Evolutionary conservation across 2,329 filamentous ascomycete genomes (phyloP).

Genomic region (Cadophora gregata): DNA sequence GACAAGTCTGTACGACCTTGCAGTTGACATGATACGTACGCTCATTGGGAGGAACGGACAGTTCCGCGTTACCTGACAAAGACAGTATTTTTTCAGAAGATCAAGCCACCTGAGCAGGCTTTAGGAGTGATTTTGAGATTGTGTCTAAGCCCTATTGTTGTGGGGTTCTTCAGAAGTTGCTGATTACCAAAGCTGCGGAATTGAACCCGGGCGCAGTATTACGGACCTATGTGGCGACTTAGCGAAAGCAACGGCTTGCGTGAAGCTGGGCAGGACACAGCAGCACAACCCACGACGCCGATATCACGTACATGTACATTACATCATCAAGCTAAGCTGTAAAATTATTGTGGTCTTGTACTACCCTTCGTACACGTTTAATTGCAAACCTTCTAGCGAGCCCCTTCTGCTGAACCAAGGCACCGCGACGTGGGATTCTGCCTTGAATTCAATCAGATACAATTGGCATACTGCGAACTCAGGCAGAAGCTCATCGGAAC

Average conservation of each 20-base stretch:
- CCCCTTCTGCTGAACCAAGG: too few species aligned
- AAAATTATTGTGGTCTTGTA: too few species aligned
- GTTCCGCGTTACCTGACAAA: neutral
- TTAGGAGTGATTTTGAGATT: neutral
- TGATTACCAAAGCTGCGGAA: slow-evolving; percentile 2
- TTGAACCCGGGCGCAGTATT: neutral
- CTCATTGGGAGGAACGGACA: neutral
- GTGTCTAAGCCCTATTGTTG: neutral
- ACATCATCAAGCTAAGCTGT: neutral
- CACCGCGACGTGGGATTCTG: too few species aligned
- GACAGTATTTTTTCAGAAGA: neutral
- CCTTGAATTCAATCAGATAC: neutral
- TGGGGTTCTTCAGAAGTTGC: neutral
- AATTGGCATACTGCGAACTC: neutral
- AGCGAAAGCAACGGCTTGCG: neutral
- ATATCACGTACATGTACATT: neutral
- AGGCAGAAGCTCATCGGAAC: neutral
- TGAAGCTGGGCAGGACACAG: neutral
- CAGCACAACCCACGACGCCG: neutral
- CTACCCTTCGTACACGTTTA: too few species aligned
- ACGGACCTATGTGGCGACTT: neutral
- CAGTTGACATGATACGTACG: neutral
- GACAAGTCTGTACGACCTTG: neutral
- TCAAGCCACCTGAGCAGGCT: neutral
- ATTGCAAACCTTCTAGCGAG: too few species aligned